A percentile compares a stretch with the other conserved stretches of the same genome.
Conservation (phyloP, 805 yeast genomes). For the Wickerhamiella sorbophila region DNA sequence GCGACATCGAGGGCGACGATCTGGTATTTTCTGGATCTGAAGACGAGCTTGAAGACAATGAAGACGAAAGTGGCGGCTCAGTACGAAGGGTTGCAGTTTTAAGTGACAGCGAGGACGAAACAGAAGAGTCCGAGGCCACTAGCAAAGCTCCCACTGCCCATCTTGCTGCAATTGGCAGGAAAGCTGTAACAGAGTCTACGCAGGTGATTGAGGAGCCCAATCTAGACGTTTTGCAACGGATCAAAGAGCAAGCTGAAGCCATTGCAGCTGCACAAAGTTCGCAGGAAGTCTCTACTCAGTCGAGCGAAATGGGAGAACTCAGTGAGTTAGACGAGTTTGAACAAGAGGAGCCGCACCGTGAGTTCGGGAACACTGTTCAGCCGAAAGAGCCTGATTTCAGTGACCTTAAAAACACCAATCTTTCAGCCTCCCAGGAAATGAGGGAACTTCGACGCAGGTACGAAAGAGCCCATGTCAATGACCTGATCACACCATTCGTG, state of each 20-base stretch:
- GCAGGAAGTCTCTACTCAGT: not conserved
- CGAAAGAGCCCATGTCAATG: conserved; percentile 5
- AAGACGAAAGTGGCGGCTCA: not conserved
- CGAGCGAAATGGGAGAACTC: not conserved
- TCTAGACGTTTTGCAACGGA: not conserved
- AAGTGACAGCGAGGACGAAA: not conserved
- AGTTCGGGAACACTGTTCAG: not conserved
- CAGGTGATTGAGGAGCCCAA: not conserved
- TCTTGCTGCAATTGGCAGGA: not conserved
- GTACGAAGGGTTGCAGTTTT: not conserved
- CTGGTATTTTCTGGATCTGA: not conserved
- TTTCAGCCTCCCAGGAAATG: conserved; percentile 9
- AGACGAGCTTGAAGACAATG: not conserved
- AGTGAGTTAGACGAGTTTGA: no score
- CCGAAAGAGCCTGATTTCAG: conserved; percentile 5
- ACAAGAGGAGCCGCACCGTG: no score
- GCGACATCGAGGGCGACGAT: conserved; percentile 9
- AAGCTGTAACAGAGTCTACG: not conserved
- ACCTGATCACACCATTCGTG: conserved; percentile 3
- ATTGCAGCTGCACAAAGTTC: not conserved
- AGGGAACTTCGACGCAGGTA: conserved; percentile 10
- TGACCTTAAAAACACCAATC: conserved; percentile 1
- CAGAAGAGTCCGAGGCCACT: no score
- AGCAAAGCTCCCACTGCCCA: not conserved
- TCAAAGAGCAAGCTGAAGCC: not conserved